A percentile compares a stretch with the other conserved stretches of the same genome.
Evolutionary conservation across 176 grass and related monocot genomes (phyloP).

Genomic region (Eragrostis nindensis): DNA sequence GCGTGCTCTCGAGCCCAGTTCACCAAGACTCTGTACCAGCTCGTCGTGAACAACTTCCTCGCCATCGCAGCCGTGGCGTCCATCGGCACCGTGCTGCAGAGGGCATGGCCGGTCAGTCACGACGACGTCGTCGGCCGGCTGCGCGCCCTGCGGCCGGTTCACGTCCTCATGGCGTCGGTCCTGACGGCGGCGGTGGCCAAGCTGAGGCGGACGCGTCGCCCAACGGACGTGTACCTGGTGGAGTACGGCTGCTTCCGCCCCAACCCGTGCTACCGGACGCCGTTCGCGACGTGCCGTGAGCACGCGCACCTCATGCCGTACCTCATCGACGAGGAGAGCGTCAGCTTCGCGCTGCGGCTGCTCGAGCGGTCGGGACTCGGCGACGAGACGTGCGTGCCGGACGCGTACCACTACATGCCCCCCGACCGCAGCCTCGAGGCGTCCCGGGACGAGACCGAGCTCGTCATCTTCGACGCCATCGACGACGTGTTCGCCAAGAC

Average conservation of each 20-base stretch:
- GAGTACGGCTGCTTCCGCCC: slow-evolving; percentile 27
- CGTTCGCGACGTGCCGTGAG: slow-evolving; percentile 30
- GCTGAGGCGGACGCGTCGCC: background rate
- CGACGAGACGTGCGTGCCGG: slow-evolving; percentile 33
- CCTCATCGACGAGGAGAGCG: slow-evolving; percentile 22
- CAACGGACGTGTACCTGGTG: slow-evolving; percentile 18
- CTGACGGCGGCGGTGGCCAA: background rate
- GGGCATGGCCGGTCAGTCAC: background rate
- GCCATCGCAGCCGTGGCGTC: background rate
- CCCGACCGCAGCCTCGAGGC: background rate
- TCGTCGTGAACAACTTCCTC: slow-evolving; percentile 29
- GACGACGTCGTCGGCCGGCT: background rate
- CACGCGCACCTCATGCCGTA: slow-evolving; percentile 20
- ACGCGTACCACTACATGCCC: slow-evolving; percentile 24
- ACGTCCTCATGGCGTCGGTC: background rate
- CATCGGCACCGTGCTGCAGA: background rate
- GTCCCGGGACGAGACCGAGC: slow-evolving; percentile 28
- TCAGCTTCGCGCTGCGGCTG: slow-evolving; percentile 22
- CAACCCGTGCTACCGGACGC: background rate
- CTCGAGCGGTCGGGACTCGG: slow-evolving; percentile 11
- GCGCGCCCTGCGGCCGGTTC: background rate
- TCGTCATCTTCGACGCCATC: slow-evolving; percentile 37
- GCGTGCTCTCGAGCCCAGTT: too few species aligned
- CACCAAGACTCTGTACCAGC: slow-evolving; percentile 11
- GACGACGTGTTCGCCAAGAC: slow-evolving; percentile 24